Base-by-base conservation (phyloP, 176 grass and related monocot species). In the Phyllostachys edulis region DNA sequence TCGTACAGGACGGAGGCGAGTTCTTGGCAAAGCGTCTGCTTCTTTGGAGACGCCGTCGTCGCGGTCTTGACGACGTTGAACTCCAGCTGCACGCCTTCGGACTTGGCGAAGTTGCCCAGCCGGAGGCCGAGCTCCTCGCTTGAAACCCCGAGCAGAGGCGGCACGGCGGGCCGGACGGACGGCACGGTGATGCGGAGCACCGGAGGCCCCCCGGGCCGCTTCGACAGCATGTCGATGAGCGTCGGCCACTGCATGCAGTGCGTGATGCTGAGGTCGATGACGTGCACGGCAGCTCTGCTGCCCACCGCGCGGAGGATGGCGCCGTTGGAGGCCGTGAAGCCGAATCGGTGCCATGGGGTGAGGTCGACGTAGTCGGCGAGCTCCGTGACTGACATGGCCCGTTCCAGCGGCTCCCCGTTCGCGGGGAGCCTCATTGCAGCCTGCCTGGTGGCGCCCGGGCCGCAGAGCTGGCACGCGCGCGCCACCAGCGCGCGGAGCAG, bases 241-340 rank as follows among this genome's bases (percentile, higher is more conserved):
- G 96, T 98, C 1, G 96, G 96, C 86, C 94, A 93, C 93, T 98
- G 96, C 96, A 98, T 98, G 89, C 96, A 95, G 73, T 91, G 93
- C 14, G 89, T 98, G 47, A 89, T 87, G 74, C 96, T 77, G 44
- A 98, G 87, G 77, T 98, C 93, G 6, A 98, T 59, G 60, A 98
- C 84, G 90, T 98, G 96, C 57, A 98, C 78, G 9, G 84, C 82
- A 4, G 78, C 68, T 46, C 51, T 60, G 14, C 87, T 91, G 20
- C 86, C 91, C 16, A 90, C 89, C 1, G 91, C 96, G 26, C 94
- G 91, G 37, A 89, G 73, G 86, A 98, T 95, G 57, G 93, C 89
- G 23, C 63, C 74, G 77, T 98, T 98, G 77, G 93, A 87, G 27
- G 89, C 91, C 5, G 96, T 88, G 88, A 92, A 98, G 37, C 96